Percentiles rank a stretch among this genome's conserved stretches.
Conservation (phyloP, 2,329 filamentous ascomycete genomes). For the Magnaporthiopsis rhizophila region DNA sequence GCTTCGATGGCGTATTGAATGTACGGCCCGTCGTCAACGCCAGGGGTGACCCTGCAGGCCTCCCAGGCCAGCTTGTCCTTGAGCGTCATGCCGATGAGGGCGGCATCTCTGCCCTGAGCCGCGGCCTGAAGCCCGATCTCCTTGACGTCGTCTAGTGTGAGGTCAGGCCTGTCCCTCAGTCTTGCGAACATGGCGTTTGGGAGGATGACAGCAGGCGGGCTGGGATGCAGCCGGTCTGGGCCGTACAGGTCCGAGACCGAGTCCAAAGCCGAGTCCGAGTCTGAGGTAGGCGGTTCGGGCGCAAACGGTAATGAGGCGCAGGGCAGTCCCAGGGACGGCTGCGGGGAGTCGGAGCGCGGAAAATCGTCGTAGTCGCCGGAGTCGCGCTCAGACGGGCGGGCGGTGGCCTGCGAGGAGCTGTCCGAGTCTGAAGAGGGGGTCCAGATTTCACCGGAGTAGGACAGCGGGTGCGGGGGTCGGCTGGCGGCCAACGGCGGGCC, state of each 20-base stretch:
- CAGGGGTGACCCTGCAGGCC: conserved; percentile 57
- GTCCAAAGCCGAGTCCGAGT: conserved; percentile 16
- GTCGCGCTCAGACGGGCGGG: too few relatives aligned
- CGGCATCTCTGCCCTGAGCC: conserved; percentile 5
- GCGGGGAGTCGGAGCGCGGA: too few relatives aligned
- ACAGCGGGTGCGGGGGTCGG: too few relatives aligned
- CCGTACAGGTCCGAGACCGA: conserved; percentile 37
- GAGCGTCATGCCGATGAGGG: conserved; percentile 24
- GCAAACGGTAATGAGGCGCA: too few relatives aligned
- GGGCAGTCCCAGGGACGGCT: too few relatives aligned
- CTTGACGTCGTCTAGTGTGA: conserved; percentile 14
- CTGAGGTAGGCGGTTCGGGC: conserved; percentile 9
- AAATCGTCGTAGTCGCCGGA: too few relatives aligned
- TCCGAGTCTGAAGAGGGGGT: too few relatives aligned
- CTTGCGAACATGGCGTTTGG: conserved; percentile 17
- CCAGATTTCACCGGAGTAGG: too few relatives aligned
- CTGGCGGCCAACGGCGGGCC: too few relatives aligned
- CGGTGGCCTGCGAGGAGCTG: too few relatives aligned
- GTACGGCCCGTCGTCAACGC: conserved; percentile 77
- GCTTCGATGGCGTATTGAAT: conserved; percentile 87
- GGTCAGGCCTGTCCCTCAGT: conserved; percentile 13
- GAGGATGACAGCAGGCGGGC: conserved; percentile 13
- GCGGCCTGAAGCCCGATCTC: conserved; percentile 11
- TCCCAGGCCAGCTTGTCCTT: conserved; percentile 45
- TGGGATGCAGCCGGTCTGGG: conserved; percentile 30